These are phyloP conservation scores for Isabelozyma heimii DNA, from an alignment of 805 yeast genomes.

Conservation along the genomic window DNA sequence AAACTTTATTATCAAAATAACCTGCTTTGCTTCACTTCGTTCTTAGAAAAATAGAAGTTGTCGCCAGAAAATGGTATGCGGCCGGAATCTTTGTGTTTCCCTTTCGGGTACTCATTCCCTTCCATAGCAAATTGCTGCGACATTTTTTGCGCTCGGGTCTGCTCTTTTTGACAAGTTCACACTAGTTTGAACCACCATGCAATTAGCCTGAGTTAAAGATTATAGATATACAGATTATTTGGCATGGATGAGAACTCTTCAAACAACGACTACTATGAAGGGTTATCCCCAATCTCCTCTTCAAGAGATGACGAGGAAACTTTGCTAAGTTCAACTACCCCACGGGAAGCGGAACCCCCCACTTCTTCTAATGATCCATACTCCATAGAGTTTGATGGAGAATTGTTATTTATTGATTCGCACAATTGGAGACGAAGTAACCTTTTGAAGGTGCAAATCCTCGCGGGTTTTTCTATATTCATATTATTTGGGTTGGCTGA, in stretches of 20 bases:
- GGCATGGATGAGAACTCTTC: not conserved
- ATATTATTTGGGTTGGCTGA: slow-evolving; percentile 55
- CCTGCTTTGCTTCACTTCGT: no score
- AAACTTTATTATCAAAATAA: no score
- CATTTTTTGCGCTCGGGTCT: not conserved
- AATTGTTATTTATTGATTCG: slow-evolving; percentile 30
- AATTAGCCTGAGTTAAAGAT: no score
- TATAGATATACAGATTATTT: no score
- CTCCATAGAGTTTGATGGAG: slow-evolving; percentile 23
- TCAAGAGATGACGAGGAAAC: not conserved
- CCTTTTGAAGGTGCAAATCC: slow-evolving; percentile 43
- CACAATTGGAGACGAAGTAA: slow-evolving; percentile 36
- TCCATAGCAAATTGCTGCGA: not conserved
- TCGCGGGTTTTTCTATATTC: slow-evolving; percentile 37
- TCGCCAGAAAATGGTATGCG: no score
- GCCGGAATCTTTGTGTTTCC: no score
- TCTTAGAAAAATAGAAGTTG: no score
- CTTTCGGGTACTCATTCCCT: no score
- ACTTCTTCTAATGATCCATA: slow-evolving; percentile 1
- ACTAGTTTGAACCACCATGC: no score
- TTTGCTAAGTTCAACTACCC: not conserved
- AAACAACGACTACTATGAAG: not conserved
- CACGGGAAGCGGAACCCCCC: not conserved
- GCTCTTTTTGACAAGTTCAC: not conserved
- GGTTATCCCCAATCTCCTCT: not conserved